Evolutionary conservation across 805 yeast genomes (phyloP).

Genomic region (Kuraishia cidri): DNA sequence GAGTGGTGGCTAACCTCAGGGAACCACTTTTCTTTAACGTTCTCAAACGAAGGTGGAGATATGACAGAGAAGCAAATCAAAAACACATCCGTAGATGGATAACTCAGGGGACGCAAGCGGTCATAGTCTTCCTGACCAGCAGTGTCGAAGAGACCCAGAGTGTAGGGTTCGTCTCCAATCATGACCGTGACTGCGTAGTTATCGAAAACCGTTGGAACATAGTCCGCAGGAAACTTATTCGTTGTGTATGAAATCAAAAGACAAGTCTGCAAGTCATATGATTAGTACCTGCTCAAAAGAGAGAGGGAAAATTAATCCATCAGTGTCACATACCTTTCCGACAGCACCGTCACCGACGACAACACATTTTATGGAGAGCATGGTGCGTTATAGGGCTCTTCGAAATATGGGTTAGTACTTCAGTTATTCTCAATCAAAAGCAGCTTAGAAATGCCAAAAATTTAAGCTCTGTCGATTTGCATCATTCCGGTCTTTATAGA

Average conservation of each 20-base stretch:
- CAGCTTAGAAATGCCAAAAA: too few relatives aligned
- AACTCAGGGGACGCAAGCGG: slow-evolving; percentile 90
- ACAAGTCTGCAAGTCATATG: slow-evolving; percentile 49
- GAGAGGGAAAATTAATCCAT: too few relatives aligned
- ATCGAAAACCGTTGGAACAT: slow-evolving; percentile 97
- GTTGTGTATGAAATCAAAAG: slow-evolving; percentile 93
- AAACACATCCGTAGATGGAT: slow-evolving; percentile 96
- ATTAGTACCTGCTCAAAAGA: too few relatives aligned
- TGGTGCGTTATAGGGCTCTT: slow-evolving; percentile 10
- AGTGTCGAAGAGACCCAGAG: slow-evolving; percentile 94
- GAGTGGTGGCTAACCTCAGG: slow-evolving; percentile 95
- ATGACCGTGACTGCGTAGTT: slow-evolving; percentile 91
- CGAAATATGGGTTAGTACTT: too few relatives aligned
- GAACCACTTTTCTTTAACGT: slow-evolving; percentile 97
- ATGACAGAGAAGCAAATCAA: slow-evolving; percentile 94
- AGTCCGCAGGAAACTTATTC: slow-evolving; percentile 95
- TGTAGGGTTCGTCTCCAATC: slow-evolving; percentile 97
- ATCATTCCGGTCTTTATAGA: too few relatives aligned
- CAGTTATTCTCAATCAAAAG: too few relatives aligned
- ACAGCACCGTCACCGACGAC: slow-evolving; percentile 99
- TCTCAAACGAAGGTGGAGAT: slow-evolving; percentile 95
- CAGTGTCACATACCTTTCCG: slow-evolving; percentile 66
- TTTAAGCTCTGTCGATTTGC: too few relatives aligned
- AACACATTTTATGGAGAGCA: slow-evolving; percentile 81
- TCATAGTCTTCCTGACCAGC: slow-evolving; percentile 99